Percentiles rank a stretch among this genome's conserved stretches.
These are phyloP conservation scores for Cajanus cajan DNA, from an alignment of 306 rosid species.

Conservation along the genomic window DNA sequence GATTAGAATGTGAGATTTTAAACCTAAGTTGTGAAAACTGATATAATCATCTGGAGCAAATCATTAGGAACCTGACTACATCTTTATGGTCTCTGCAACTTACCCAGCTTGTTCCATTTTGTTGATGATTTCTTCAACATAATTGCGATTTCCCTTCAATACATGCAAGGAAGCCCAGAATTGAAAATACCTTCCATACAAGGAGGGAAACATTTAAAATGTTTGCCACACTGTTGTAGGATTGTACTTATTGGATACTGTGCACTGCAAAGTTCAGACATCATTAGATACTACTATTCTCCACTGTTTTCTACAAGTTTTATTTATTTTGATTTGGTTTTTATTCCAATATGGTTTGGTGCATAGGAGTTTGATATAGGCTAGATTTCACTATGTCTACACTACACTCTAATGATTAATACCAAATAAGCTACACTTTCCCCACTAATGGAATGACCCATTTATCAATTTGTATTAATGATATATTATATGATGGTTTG, in stretches of 20 bases:
- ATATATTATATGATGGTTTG: neutral
- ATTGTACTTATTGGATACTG: neutral
- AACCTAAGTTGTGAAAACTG: neutral
- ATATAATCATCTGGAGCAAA: constrained; percentile 11
- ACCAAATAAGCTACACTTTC: neutral
- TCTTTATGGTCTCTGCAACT: constrained; percentile 12
- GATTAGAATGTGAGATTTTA: constrained; percentile 14
- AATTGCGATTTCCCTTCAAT: constrained; percentile 1
- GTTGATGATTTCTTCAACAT: constrained; percentile 11
- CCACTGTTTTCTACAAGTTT: neutral
- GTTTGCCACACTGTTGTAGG: neutral
- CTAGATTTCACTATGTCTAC: neutral
- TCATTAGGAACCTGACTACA: neutral
- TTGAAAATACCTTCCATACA: constrained; percentile 5
- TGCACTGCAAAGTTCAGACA: neutral
- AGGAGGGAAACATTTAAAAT: constrained; percentile 9
- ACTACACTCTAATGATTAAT: neutral
- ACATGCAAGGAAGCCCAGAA: neutral
- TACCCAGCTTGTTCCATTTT: constrained; percentile 13
- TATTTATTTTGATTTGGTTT: neutral
- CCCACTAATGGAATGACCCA: neutral
- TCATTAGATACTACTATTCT: neutral
- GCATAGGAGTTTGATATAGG: neutral
- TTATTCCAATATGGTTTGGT: neutral
- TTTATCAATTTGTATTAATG: neutral